phyloP scores from a whole-genome alignment of 2,329 filamentous ascomycete genomes.

The Didymella arachidicola region DNA sequence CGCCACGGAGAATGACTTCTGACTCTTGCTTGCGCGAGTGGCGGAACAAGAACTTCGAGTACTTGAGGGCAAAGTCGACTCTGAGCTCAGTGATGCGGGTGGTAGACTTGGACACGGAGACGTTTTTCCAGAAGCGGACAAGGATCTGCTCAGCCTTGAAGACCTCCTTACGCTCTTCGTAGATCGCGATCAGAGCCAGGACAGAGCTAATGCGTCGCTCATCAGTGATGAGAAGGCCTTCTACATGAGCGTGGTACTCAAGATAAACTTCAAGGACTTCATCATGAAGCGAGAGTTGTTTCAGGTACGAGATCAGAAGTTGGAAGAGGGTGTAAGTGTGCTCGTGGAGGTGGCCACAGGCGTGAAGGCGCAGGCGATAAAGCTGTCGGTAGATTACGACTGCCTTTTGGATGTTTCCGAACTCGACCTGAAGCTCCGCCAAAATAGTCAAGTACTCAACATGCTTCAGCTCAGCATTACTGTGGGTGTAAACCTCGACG shows the following conservation, averaged over 20 bases:
- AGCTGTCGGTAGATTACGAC: conserved; percentile 35
- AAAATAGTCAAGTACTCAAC: conserved; percentile 33
- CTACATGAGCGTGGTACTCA: conserved; percentile 29
- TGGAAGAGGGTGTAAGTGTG: conserved; percentile 30
- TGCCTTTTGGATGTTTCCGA: conserved; percentile 31
- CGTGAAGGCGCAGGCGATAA: conserved; percentile 30
- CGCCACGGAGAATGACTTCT: conserved; percentile 33
- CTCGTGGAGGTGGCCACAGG: conserved; percentile 33
- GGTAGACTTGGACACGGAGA: conserved; percentile 25
- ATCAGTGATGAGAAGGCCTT: conserved; percentile 28
- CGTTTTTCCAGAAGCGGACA: conserved; percentile 33
- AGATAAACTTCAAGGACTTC: conserved; percentile 29
- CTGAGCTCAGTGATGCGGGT: conserved; percentile 28
- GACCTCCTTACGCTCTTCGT: conserved; percentile 36
- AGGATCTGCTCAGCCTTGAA: conserved; percentile 35
- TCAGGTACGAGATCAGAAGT: conserved; percentile 30
- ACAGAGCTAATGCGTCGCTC: conserved; percentile 31
- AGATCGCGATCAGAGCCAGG: conserved; percentile 27
- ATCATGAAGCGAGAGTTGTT: conserved; percentile 28
- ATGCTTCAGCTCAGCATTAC: conserved; percentile 24
- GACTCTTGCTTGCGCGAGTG: conserved; percentile 34
- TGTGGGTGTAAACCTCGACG: conserved; percentile 28
- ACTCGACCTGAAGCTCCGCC: conserved; percentile 35
- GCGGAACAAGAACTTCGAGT: conserved; percentile 31
- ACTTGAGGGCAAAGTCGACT: conserved; percentile 32